Conservation (phyloP, 1,284 basidiomycete species). For the Ustilago shanxiensis region DNA sequence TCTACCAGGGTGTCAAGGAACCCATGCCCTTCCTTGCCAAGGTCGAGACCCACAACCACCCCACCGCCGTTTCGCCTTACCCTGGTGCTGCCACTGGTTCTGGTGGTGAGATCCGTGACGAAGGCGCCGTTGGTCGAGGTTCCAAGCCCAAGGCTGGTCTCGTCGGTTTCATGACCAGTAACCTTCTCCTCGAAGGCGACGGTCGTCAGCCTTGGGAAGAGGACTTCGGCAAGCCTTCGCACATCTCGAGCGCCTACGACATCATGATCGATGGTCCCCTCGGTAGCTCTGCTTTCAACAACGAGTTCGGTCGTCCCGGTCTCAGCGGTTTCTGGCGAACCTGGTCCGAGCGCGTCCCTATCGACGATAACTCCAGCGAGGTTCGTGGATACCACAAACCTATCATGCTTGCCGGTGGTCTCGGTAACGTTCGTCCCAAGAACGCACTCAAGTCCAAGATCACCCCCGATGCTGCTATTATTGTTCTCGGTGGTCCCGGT, state of each 20-base stretch:
- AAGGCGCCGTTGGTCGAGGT: slow-evolving; percentile 93
- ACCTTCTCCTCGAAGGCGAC: slow-evolving; percentile 74
- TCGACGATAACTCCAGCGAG: slow-evolving; percentile 71
- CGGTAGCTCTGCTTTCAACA: slow-evolving; percentile 95
- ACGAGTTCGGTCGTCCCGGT: slow-evolving; percentile 95
- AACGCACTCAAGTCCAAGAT: slow-evolving; percentile 66
- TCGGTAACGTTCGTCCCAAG: slow-evolving; percentile 82
- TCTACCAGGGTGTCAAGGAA: slow-evolving; percentile 60
- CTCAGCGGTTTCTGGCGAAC: slow-evolving; percentile 73
- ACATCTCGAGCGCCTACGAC: slow-evolving; percentile 92
- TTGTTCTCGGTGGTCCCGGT: slow-evolving; percentile 96
- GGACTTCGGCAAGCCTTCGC: slow-evolving; percentile 82
- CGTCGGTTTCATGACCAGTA: slow-evolving; percentile 93
- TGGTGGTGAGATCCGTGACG: slow-evolving; percentile 97
- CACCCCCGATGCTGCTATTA: slow-evolving; percentile 72
- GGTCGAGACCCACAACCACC: slow-evolving; percentile 99
- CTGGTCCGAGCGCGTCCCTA: slow-evolving; percentile 64
- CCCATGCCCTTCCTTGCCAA: slow-evolving; percentile 93
- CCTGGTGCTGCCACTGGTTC: slow-evolving; percentile 97
- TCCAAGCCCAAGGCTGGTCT: slow-evolving; percentile 97
- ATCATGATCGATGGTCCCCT: slow-evolving; percentile 98
- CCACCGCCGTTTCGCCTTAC: slow-evolving; percentile 97
- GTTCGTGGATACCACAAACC: slow-evolving; percentile 99
- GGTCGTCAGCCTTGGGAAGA: slow-evolving; percentile 65
- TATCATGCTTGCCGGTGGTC: slow-evolving; percentile 98